Evolutionary conservation across 148 eudicot genomes (phyloP), one percentile per base, ranked within the genome.

Genomic region (Dianthus caryophyllus): DNA sequence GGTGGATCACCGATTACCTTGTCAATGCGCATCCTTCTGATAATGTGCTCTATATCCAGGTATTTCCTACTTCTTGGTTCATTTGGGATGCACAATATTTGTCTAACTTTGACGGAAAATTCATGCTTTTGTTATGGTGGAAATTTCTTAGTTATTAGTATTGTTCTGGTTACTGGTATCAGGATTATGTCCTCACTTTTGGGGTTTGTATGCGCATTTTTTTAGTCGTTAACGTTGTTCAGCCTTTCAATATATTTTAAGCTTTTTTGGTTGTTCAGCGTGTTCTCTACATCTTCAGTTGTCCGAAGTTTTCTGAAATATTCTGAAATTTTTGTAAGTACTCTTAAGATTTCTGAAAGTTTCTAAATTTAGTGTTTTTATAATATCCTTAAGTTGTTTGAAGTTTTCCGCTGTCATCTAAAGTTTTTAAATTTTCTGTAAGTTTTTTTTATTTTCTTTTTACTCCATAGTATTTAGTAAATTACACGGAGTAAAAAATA

Each of bases 31-130:
- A 94, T 80, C 87, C 90, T 66, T 50, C 66, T 7, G 84, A 78
- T 18, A 82, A 90, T 75, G 90, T 88, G 57, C 88, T 94, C 21
- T 90, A 90, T 64, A 75, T 94, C 75, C 98, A 94, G 96, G 98
- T 90, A 66, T 27, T 6, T 22, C 16, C 29, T 18, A n/a, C 25
- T 36, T 36, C 39, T 9, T 31, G 12, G 52, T 61, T 64, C 53
- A 56, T 27, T 27, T 33, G n/a, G 18, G 20, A 16, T 41, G 11
- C 22, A 29, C 46, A 4, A 22, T 0, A 8, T 14, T 41, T 58
- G 47, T 13, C 61, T n/a, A 5, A 65, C 13, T 24, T 8, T 3
- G 36, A 57, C 38, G 39, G 20, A 29, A n/a, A 30, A 47, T 36
- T 29, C 73, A 59, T 70, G 22, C 65, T 70, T 0, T 29, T 24